Evolutionary conservation across 2,329 filamentous ascomycete genomes (phyloP).

Genomic region (Domatiomyces catenatus): DNA sequence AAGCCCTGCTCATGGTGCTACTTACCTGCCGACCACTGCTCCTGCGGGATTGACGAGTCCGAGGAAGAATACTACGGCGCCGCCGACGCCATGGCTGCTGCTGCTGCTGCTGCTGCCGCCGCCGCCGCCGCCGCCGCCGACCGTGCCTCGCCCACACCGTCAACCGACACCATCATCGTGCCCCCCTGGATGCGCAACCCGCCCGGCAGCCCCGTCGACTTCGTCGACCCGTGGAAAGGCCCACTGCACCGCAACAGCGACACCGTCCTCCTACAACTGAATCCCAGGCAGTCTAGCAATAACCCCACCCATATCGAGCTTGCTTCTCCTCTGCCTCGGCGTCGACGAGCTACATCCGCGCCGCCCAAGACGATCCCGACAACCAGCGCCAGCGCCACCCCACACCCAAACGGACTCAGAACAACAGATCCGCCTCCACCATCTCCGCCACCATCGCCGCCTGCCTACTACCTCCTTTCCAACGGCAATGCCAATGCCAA

Average conservation of each 20-base stretch:
- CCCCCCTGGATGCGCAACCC: not conserved
- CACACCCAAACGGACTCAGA: too few relatives aligned
- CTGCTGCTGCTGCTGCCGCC: too few relatives aligned
- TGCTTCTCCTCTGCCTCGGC: too few relatives aligned
- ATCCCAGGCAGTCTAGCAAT: not conserved
- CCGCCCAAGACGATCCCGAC: not conserved
- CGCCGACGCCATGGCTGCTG: too few relatives aligned
- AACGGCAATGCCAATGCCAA: too few relatives aligned
- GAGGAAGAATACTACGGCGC: not conserved
- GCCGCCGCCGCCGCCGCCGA: too few relatives aligned
- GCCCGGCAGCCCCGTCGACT: not conserved
- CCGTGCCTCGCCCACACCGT: too few relatives aligned
- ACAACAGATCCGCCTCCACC: not conserved
- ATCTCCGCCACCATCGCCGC: not conserved
- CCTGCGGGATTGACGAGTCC: not conserved
- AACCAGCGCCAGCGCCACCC: not conserved
- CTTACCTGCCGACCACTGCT: not conserved
- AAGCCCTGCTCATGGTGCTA: not conserved
- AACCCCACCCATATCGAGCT: too few relatives aligned
- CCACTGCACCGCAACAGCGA: not conserved
- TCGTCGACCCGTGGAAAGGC: not conserved
- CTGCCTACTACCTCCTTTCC: not conserved
- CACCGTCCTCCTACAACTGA: not conserved
- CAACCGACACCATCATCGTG: not conserved
- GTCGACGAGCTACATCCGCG: not conserved